These are phyloP conservation scores for Ustilago nuda DNA, from an alignment of 1,284 basidiomycete species.

Conservation along the genomic window DNA sequence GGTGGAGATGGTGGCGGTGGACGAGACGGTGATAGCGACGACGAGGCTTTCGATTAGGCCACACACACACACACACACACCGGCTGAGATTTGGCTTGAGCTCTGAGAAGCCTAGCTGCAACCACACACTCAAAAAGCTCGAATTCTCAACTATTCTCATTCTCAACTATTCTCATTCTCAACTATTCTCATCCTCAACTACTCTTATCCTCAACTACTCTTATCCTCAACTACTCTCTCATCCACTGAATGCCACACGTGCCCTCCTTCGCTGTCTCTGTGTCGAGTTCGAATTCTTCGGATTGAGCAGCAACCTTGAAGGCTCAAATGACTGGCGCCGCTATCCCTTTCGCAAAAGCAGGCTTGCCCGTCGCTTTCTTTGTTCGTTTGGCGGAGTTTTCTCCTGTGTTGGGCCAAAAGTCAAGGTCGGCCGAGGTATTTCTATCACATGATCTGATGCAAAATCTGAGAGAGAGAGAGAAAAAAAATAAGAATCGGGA, in stretches of 20 bases:
- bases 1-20: conserved; percentile 46
- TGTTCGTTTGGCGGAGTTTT: neutral
- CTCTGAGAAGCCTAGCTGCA: neutral
- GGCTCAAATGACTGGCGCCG: conserved; percentile 9
- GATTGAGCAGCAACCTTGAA: neutral
- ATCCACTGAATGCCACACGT: too few relatives aligned
- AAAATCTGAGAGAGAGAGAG: neutral
- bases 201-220: too few relatives aligned
- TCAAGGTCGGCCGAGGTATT: neutral
- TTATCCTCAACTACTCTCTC: too few relatives aligned
- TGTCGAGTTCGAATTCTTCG: neutral
- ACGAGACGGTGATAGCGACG: conserved; percentile 42
- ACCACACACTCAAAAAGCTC: neutral
- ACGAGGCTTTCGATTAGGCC: conserved; percentile 13
- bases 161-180: neutral
- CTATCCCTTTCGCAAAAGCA: neutral
- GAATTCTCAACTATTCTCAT: conserved; percentile 5
- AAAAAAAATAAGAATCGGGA: neutral
- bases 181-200: too few relatives aligned
- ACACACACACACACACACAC: conserved; percentile 10
- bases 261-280: neutral
- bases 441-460: neutral
- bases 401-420: neutral
- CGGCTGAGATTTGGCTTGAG: neutral
- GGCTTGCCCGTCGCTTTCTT: conserved; percentile 8